Evolutionary conservation across 225 moss, liverwort and hornwort species (phyloP), one percentile per base, ranked within the genome.

Genomic region (Physcomitrellopsis africana): DNA sequence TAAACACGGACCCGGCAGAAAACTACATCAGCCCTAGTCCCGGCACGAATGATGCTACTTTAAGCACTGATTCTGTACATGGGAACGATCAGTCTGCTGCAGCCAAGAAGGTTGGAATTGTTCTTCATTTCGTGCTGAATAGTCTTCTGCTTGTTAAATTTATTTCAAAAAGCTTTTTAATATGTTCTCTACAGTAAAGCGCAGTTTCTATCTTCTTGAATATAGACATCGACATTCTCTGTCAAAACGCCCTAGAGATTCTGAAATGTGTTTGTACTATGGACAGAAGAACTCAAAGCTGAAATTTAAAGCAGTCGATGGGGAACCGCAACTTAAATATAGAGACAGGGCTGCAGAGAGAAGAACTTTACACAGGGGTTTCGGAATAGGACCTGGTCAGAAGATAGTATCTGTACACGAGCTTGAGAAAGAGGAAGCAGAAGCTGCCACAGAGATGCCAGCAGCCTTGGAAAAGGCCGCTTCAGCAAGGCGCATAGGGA

Each of bases 341-440:
- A 90, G 97, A 65, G 97, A 99, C 72, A 81, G 94, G 76, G 97
- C 94, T 68, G 97, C 92, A 67, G 97, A 94, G 83, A 88, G 97
- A 52, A 91, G 97, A 81, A 87, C 26, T 67, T 80, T 99, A 77
- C 97, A 99, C 74, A 88, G 89, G 76, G 97, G 97, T 12, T 93
- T 99, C 84, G 97, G 97, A 63, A 87, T 83, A 45, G 97, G 94
- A 79, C 97, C 97, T 56, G 97, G 97, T 66, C 97, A 99, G 76
- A 99, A 95, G 76, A 64, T 73, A 73, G 65, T 93, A 19, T 89
- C 91, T 59, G 69, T 86, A 56, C 83, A 81, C 78, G 93, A 99
- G 74, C 80, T 91, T 82, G 97, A 99, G 71, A 91, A 83, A 80
- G 69, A 85, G 77, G 97, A 99, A 70, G 97, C 93, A 69, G 97